Base-by-base conservation (phyloP, 208 protist genomes). In the Sergeia podlipaevii region DNA sequence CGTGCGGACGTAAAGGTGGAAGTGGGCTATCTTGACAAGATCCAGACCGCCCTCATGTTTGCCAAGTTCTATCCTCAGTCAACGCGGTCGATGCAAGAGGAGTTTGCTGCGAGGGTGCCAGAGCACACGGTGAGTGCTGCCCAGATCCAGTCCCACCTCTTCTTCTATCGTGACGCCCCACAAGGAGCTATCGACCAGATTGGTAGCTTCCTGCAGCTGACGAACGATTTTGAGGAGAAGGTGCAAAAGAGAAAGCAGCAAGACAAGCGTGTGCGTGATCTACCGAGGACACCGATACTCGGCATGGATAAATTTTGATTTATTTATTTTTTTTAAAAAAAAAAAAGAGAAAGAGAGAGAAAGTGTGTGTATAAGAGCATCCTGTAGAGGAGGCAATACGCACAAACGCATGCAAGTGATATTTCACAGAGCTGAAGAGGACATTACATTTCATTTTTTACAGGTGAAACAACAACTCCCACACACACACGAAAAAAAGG, bases 141-240 rank as follows among this genome's bases (percentile, higher is more conserved):
- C 1, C 70, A 92, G 65, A 69, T 98, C 18, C 96, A 98, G 73
- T 95, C 91, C 28, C 87, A 96, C 55, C 80, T 98, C 10, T 96
- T 98, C 46, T 76, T 93, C 28, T 70, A 97, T 65, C 76, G 89
- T 34, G 76, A 96, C 47, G 60, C 70, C 43, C 71, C 93, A 0
- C 27, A 76, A 24, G 30, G 50, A 3, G 81, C 91, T n/a, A 60
- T 92, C 0, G 23, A 39, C 17, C 32, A 60, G 39, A 38, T 89
- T 20, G 60, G 52, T 4, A 58, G 38, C 23, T 94, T 89, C 60
- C 21, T 93, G 2, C 24, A 56, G 0, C 56, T 58, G 23, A 60
- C 43, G 20, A 51, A 60, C 7, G 66, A 60, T 13, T 92, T 92
- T 58, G 85, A 92, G 30, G 54, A 26, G 15, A 58, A 60, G 36